A percentile compares a stretch with the other conserved stretches of the same genome.
Conservation (phyloP, 768 basidiomycete species). For the Mycena vulgaris region DNA sequence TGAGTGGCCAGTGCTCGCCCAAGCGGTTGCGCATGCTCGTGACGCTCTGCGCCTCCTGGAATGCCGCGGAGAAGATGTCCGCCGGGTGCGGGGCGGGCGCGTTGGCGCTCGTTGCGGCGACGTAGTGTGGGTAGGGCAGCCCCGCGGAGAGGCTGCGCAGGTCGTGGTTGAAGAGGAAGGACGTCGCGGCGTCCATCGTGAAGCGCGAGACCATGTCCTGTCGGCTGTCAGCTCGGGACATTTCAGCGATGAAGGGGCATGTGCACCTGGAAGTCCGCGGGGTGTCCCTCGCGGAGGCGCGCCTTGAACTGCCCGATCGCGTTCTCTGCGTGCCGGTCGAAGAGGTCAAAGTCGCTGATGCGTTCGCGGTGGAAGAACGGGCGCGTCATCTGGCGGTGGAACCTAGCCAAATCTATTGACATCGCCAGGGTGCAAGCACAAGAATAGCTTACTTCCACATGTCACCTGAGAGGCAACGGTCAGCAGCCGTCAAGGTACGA, state of each 20-base stretch:
- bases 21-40: constrained; percentile 57
- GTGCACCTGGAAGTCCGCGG: constrained; percentile 73
- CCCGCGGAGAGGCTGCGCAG: constrained; percentile 63
- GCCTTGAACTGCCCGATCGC: constrained; percentile 60
- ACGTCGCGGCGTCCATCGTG: constrained; percentile 72
- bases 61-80: constrained; percentile 62
- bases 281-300: constrained; percentile 61
- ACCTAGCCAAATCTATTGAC: constrained; percentile 48
- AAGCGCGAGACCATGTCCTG: constrained; percentile 69
- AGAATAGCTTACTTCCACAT: constrained; percentile 73
- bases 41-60: constrained; percentile 62
- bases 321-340: constrained; percentile 69
- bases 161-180: constrained; percentile 69
- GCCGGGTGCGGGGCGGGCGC: constrained; percentile 6
- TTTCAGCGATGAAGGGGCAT: background rate
- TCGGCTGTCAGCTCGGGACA: too few species aligned
- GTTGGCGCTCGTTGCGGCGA: constrained; percentile 2
- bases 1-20: constrained; percentile 65
- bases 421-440: too few species aligned
- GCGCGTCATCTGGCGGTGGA: constrained; percentile 78
- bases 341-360: constrained; percentile 75
- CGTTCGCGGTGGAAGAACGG: constrained; percentile 79
- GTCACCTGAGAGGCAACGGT: constrained; percentile 44
- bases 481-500: background rate
- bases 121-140: constrained; percentile 62